A percentile compares a stretch with the other conserved stretches of the same genome.
Evolutionary conservation across 441 rosid genomes (phyloP).

Genomic region (Adansonia madagascariensis): DNA sequence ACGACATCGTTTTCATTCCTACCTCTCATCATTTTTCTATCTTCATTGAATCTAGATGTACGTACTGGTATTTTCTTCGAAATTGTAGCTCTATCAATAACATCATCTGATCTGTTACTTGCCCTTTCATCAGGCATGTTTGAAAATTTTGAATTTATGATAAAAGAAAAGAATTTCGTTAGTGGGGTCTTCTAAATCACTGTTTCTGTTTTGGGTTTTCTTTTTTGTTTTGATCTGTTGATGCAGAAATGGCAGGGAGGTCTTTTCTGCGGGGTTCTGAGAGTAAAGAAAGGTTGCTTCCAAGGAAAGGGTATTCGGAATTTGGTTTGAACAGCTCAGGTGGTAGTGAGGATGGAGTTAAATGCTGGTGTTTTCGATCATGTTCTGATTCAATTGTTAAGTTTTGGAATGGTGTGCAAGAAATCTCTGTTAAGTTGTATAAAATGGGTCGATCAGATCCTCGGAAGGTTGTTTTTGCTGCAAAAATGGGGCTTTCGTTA

Average conservation of each 20-base stretch:
- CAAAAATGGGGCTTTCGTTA: slow-evolving; percentile 80
- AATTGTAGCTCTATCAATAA: background rate
- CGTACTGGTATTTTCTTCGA: slow-evolving; percentile 1
- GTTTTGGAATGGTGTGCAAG: slow-evolving; percentile 41
- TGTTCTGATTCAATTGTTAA: slow-evolving; percentile 46
- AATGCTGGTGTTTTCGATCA: slow-evolving; percentile 49
- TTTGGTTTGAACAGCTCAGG: slow-evolving; percentile 48
- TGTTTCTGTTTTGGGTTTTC: background rate
- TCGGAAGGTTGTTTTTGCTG: slow-evolving; percentile 63
- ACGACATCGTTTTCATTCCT: background rate
- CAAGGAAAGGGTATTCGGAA: slow-evolving; percentile 53
- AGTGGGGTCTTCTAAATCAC: background rate
- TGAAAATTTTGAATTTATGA: background rate
- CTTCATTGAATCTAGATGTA: background rate
- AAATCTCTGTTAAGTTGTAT: slow-evolving; percentile 40
- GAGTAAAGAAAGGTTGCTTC: slow-evolving; percentile 58
- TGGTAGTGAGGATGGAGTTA: slow-evolving; percentile 37
- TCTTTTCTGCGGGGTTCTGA: slow-evolving; percentile 44
- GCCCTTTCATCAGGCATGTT: slow-evolving; percentile 2
- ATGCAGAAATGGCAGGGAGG: slow-evolving; percentile 46
- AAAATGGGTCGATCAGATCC: slow-evolving; percentile 86
- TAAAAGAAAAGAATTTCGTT: background rate
- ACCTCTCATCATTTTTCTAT: background rate
- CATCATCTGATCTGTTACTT: slow-evolving; percentile 16
- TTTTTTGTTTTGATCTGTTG: background rate